Evolutionary conservation across 805 yeast species (phyloP).

Genomic region (Candida sphagnicola): DNA sequence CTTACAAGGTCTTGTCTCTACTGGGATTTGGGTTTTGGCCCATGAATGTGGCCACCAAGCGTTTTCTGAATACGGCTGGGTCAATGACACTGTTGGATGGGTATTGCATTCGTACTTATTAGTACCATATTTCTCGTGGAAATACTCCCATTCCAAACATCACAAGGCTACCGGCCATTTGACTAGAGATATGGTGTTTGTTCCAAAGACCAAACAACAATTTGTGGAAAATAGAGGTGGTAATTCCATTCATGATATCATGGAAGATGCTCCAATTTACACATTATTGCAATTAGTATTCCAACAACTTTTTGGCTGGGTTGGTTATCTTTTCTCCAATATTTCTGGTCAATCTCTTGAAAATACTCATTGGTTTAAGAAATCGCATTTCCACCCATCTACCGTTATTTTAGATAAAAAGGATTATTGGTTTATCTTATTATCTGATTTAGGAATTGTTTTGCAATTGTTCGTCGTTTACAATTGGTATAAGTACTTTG

Average conservation of each 20-base stretch:
- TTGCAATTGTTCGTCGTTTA: constrained; percentile 50
- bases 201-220: constrained; percentile 64
- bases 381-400: constrained; percentile 68
- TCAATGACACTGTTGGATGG: constrained; percentile 84
- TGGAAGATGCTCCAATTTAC: constrained; percentile 72
- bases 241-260: constrained; percentile 46
- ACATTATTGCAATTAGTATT: constrained; percentile 52
- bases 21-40: constrained; percentile 83
- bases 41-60: constrained; percentile 94
- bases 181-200: constrained; percentile 79
- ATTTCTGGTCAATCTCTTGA: constrained; percentile 72
- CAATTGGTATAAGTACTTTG: constrained; percentile 58
- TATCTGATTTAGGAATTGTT: constrained; percentile 70
- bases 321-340: constrained; percentile 59
- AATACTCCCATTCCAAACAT: constrained; percentile 78
- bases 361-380: constrained; percentile 40
- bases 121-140: constrained; percentile 90
- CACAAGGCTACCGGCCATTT: constrained; percentile 88
- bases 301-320: constrained; percentile 82
- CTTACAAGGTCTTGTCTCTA: constrained; percentile 61
- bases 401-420: constrained; percentile 71
- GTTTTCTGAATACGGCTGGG: constrained; percentile 65
- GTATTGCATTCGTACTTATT: constrained; percentile 69
- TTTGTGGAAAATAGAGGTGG: constrained; percentile 39
- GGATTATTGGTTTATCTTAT: constrained; percentile 67